Conservation (phyloP, 805 yeast genomes). For the Candida krabiensis region DNA sequence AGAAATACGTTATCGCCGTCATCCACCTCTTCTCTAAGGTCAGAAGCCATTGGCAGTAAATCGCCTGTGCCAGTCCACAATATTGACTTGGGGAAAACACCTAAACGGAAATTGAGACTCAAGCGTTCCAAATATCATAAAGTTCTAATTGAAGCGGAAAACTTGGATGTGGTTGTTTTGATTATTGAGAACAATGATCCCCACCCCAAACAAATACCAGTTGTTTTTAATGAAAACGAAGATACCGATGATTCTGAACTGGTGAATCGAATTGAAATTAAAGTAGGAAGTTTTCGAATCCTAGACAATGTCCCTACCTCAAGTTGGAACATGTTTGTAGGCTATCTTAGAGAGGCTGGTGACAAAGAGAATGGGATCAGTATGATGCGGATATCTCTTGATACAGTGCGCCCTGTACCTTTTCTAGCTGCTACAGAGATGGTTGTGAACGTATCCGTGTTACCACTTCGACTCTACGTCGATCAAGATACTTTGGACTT, state of each 20-base stretch:
- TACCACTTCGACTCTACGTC: conserved; percentile 80
- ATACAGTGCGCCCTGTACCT: conserved; percentile 64
- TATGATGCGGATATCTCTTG: conserved; percentile 56
- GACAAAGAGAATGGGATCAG: conserved; percentile 68
- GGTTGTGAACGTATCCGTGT: conserved; percentile 48
- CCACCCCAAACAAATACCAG: conserved; percentile 25
- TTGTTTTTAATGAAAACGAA: conserved; percentile 28
- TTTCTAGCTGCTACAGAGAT: conserved; percentile 69
- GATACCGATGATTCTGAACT: conserved; percentile 39
- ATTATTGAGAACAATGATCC: conserved; percentile 44
- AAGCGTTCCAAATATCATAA: conserved; percentile 66
- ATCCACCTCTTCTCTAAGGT: conserved; percentile 11
- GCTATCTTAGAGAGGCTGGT: conserved; percentile 67
- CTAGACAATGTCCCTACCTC: conserved; percentile 82
- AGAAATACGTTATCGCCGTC: conserved; percentile 10
- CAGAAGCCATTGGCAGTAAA: conserved; percentile 11
- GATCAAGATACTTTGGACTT: conserved; percentile 95
- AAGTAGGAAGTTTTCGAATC: conserved; percentile 56
- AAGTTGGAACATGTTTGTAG: conserved; percentile 84
- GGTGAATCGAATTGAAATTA: conserved; percentile 49
- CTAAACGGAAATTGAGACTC: conserved; percentile 49
- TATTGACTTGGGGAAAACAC: conserved; percentile 33
- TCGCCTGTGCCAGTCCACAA: conserved; percentile 20
- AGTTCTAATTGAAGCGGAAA: conserved; percentile 52
- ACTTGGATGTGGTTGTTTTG: conserved; percentile 47